Base-by-base conservation (phyloP, 2,329 filamentous ascomycete genomes). In the Colletotrichum viniferum region DNA sequence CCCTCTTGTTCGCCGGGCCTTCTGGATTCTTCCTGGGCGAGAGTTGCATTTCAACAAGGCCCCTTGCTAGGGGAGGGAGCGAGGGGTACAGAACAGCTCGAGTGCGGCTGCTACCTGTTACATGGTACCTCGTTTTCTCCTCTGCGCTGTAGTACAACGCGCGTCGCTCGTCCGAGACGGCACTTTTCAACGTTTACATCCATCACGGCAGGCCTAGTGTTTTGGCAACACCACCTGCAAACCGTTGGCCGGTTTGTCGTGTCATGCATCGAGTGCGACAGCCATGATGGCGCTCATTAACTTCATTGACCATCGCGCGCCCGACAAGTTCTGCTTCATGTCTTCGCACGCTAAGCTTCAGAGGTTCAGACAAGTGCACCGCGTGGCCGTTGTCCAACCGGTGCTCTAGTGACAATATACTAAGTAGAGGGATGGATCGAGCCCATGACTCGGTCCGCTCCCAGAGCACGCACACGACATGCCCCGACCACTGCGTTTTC, bases 371-470 rank as follows among this genome's bases (percentile, higher is more conserved):
- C 34, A 60, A 61, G 13, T 52, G 21, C 60, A 36, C 34, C 21
- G 48, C 34, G 28, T 56, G 30, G 34, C 34, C 60, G 36, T 71
- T 28, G 36, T 43, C 60, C 28, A 52, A 38, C 34, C 60, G 61
- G 24, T 28, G 72, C 38, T 56, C 28, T 62, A 21, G 55, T 58
- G 69, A 58, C 55, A 28, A 28, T 34, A 63, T 72, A 24, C 24
- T 24, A 24, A 24, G 24, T 24, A 43, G 56, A 64, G 65, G 36
- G 38, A 72, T 34, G 62, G 16, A 56, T 26, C 62, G 68, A 55
- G 69, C 58, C 69, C 56, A 63, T 73, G 73, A 75, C 69, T 75
- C 73, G 62, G 73, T 63, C 43, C 43, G 63, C 43, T 32, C 58
- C 60, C 6, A 32, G 16, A 69, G 56, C 58, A 60, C 34, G 43